Conservation (phyloP, 495 filamentous ascomycete species). For the Cairneyella variabilis region DNA sequence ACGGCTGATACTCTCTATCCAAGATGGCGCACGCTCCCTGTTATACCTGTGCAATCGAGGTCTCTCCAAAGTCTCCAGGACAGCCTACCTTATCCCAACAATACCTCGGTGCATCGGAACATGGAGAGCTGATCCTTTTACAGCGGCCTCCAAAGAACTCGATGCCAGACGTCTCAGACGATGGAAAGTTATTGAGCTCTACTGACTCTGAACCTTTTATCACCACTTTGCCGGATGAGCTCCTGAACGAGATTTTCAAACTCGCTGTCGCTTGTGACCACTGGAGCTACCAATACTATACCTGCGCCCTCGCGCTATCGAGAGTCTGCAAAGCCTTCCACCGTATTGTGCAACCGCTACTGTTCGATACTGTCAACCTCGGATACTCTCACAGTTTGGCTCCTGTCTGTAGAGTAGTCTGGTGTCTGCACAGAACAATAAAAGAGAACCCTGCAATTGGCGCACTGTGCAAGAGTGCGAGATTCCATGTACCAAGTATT, state of each 20-base stretch:
- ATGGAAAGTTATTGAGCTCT: too few species aligned
- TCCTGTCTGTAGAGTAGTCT: not conserved
- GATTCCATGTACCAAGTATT: not conserved
- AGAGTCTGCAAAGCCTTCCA: not conserved
- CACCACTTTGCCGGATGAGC: not conserved
- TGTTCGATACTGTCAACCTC: not conserved
- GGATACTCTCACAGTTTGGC: not conserved
- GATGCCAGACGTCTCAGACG: not conserved
- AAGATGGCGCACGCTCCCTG: not conserved
- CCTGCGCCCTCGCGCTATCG: not conserved
- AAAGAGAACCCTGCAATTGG: not conserved
- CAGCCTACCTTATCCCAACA: not conserved
- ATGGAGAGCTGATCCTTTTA: not conserved
- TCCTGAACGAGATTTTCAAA: not conserved
- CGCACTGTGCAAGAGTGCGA: not conserved
- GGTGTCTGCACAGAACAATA: not conserved
- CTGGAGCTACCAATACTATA: not conserved
- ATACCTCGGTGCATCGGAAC: not conserved
- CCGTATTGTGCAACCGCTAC: not conserved
- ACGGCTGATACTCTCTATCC: not conserved
- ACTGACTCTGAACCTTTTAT: not conserved
- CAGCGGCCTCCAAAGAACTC: not conserved
- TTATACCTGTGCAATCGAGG: not conserved
- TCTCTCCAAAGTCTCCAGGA: not conserved
- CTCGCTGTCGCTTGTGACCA: not conserved